These are phyloP conservation scores for Alternaria rosae DNA, from an alignment of 2,329 filamentous ascomycete species.

Conservation along the genomic window DNA sequence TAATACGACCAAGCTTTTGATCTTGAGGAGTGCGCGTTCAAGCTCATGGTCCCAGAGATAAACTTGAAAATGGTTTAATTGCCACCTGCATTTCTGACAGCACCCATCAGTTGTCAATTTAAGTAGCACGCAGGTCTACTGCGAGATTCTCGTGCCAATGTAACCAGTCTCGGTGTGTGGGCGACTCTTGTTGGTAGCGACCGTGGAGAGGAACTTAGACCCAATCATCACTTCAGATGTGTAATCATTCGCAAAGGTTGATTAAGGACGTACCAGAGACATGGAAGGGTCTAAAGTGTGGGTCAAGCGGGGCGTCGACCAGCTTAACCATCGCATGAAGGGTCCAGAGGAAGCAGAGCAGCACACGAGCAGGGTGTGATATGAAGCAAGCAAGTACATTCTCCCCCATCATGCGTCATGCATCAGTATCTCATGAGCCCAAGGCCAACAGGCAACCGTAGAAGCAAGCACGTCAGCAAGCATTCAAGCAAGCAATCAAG, in stretches of 20 bases:
- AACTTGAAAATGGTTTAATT: neutral
- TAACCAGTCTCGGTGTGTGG: neutral
- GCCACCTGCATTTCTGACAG: neutral
- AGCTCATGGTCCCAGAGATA: neutral
- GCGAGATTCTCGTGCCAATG: neutral
- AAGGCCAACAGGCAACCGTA: neutral
- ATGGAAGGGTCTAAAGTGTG: neutral
- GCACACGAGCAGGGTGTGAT: fast-evolving
- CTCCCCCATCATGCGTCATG: no score
- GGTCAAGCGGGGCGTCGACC: neutral
- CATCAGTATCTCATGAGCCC: no score
- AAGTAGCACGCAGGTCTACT: neutral
- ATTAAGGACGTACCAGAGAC: neutral
- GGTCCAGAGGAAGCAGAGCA: no score
- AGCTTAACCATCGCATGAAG: no score
- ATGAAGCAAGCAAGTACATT: no score
- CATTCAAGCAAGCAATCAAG: neutral
- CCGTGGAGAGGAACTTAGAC: neutral
- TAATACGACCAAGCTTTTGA: neutral
- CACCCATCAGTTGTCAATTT: neutral
- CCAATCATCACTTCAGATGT: neutral
- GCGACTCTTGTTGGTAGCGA: neutral
- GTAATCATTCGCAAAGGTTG: neutral
- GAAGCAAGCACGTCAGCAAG: neutral
- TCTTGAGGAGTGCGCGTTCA: neutral